Base-by-base conservation (phyloP, 2,329 filamentous ascomycete genomes). In the Chrysoporthe austroafricana region DNA sequence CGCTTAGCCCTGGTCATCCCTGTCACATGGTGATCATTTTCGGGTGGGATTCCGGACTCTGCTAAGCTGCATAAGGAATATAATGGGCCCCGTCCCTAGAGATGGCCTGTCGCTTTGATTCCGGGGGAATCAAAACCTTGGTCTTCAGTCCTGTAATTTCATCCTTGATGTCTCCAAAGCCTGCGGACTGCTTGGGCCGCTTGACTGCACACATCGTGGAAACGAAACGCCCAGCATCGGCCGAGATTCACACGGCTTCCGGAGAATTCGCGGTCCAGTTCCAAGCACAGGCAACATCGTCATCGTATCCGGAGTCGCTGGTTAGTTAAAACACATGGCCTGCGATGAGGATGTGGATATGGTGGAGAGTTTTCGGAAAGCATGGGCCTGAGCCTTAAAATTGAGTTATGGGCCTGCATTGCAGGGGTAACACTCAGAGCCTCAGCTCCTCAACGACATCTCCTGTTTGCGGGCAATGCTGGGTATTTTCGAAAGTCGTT, bases 61-160 rank as follows among this genome's bases (percentile, higher is more conserved):
- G 62, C 64, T 67, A 65, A 36, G 50, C 68, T 62, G 59, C 4
- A 52, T 63, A 16, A 50, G 64, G 67, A 42, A 59, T 52, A 57
- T 50, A 59, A 48, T 26, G 63, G 63, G 54, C 13, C 39, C 52
- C 13, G 9, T 32, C 21, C 11, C 43, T 9, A 8, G 16, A 43
- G 34, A 34, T 46, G 18, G 43, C 63, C 54, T 59, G 54, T 64
- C 39, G 52, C 54, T 59, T 48, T 58, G 42, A 16, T 58, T 48
- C 63, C 16, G 46, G 62, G 52, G 32, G 63, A 16, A 48, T 58
- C 32, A 13, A 21, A 39, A 46, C 52, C 63, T 46, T 48, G 52
- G 39, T 16, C n/a, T 63, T 21, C 21, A 50, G 26, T 64, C 63
- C 63, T 64, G 54, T 58, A 64, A 64, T 64, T 42, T 64, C 26